These are phyloP conservation scores for Chenopodium berlandieri DNA, from an alignment of 148 eudicot species.

Conservation along the genomic window DNA sequence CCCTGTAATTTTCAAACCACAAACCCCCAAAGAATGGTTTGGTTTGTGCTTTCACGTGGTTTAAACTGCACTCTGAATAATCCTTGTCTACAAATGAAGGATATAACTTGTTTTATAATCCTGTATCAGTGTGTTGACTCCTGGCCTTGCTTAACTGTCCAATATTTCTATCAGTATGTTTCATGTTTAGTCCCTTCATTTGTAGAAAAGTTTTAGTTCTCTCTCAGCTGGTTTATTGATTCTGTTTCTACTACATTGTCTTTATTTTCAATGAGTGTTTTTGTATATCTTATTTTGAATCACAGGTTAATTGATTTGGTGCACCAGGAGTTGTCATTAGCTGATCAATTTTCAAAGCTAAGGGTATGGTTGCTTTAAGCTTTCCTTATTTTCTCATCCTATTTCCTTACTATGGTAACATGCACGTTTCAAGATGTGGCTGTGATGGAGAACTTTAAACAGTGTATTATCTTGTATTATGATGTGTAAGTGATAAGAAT, in stretches of 20 bases:
- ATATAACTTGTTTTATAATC: background rate
- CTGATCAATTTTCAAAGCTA: constrained; percentile 79
- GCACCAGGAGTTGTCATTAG: constrained; percentile 88
- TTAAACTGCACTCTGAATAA: no score
- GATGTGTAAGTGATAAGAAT: background rate
- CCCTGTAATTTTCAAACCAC: no score
- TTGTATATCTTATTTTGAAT: constrained; percentile 15
- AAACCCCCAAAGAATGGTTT: no score
- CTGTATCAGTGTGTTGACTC: background rate
- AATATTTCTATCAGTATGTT: background rate
- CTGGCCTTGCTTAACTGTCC: background rate
- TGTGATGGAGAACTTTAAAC: background rate
- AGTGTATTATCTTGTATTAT: background rate
- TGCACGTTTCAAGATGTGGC: background rate
- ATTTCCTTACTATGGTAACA: background rate
- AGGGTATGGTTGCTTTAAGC: constrained; percentile 49
- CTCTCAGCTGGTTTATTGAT: constrained; percentile 8
- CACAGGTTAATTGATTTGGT: constrained; percentile 85
- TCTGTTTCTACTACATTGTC: background rate
- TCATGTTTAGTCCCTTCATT: constrained; percentile 1
- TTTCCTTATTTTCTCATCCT: background rate
- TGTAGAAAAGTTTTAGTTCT: background rate
- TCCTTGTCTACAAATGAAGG: background rate
- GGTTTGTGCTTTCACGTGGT: background rate
- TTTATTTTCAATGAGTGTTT: background rate